Conservation (phyloP, 108 stramenopile genomes). For the Aureococcus anophagefferens region DNA sequence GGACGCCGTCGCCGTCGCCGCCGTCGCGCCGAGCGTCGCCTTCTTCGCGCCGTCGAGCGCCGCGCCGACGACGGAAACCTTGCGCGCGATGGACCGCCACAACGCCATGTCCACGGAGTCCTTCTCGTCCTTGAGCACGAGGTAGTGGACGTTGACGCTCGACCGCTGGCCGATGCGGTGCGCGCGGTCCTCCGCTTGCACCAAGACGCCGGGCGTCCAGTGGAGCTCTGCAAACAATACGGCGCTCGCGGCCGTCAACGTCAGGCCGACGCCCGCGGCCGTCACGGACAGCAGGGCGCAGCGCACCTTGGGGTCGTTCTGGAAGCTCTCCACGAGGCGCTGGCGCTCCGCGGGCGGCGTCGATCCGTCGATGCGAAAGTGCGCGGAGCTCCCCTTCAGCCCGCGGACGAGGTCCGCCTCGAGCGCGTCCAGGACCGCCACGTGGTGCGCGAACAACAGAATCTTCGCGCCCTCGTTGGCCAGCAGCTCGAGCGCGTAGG, state of each 20-base stretch:
- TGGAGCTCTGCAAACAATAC: conserved; percentile 95
- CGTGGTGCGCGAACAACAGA: conserved; percentile 93
- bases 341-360: conserved; percentile 75
- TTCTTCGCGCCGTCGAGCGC: conserved; percentile 52
- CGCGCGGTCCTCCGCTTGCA: conserved; percentile 92
- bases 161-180: conserved; percentile 92
- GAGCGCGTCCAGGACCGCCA: conserved; percentile 72
- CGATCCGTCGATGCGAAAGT: conserved; percentile 87
- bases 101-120: conserved; percentile 54
- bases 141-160: conserved; percentile 73
- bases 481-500: conserved; percentile 60
- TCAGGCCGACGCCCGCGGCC: conserved; percentile 92
- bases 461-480: conserved; percentile 62
- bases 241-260: conserved; percentile 87
- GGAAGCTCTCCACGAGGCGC: conserved; percentile 76
- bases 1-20: neutral
- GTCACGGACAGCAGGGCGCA: conserved; percentile 86
- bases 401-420: conserved; percentile 38
- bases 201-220: conserved; percentile 90
- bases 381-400: conserved; percentile 46
- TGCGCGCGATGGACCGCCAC: conserved; percentile 64
- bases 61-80: conserved; percentile 51
- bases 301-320: conserved; percentile 65
- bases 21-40: neutral
- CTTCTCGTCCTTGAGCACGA: conserved; percentile 56